Conservation (phyloP, 306 rosid genomes). For the Prosopis cineraria region DNA sequence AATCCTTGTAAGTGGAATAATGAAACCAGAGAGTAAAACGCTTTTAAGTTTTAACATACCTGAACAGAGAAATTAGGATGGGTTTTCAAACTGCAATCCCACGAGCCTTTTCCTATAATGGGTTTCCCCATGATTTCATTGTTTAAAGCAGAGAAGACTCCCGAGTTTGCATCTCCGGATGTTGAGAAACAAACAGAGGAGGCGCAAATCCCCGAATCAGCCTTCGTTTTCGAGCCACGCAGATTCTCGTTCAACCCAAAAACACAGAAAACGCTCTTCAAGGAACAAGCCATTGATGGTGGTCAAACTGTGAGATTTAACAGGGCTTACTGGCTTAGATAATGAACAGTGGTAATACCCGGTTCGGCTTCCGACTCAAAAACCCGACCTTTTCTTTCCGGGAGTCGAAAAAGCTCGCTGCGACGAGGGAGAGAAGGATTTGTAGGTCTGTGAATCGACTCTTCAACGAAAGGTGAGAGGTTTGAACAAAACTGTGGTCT, state of each 20-base stretch:
- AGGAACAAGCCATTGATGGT: slow-evolving; percentile 43
- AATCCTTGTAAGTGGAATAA: background rate
- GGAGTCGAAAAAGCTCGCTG: background rate
- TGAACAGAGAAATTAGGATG: slow-evolving; percentile 35
- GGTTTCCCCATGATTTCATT: slow-evolving; percentile 51
- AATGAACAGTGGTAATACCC: background rate
- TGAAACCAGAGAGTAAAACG: background rate
- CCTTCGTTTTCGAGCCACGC: slow-evolving; percentile 38
- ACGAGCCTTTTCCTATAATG: slow-evolving; percentile 24
- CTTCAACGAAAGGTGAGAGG: slow-evolving; percentile 25
- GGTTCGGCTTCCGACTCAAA: background rate
- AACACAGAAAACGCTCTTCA: slow-evolving; percentile 45
- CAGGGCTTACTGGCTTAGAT: slow-evolving; percentile 10
- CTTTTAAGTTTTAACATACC: slow-evolving; percentile 54
- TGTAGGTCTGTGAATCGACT: background rate
- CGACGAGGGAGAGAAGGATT: background rate
- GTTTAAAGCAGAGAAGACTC: slow-evolving; percentile 34
- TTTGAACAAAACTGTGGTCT: background rate
- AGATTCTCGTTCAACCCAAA: slow-evolving; percentile 48
- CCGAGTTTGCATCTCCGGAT: slow-evolving; percentile 30
- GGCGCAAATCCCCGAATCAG: slow-evolving; percentile 37
- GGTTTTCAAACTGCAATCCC: slow-evolving; percentile 38
- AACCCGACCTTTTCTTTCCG: background rate
- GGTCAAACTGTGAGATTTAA: slow-evolving; percentile 22
- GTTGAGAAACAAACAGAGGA: slow-evolving; percentile 11